Evolutionary conservation across 192 early-diverging fungal species (phyloP).

Genomic region (Spizellomyces sp.): DNA sequence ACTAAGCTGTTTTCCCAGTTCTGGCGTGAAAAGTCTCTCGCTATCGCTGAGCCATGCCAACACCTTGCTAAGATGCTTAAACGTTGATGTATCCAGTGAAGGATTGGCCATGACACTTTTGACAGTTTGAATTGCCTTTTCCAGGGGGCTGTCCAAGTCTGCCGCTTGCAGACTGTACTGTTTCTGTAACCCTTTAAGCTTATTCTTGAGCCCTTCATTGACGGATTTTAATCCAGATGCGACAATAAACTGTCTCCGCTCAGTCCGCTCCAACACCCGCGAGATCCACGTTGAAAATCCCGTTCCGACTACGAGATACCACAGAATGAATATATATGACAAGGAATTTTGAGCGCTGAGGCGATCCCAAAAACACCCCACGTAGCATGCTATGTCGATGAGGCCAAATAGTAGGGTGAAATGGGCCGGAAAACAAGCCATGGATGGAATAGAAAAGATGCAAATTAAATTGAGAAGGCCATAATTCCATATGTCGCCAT

Average conservation of each 20-base stretch:
- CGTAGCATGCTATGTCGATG: background rate
- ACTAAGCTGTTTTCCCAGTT: slow-evolving; percentile 10
- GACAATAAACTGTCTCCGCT: slow-evolving; percentile 31
- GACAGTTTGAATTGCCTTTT: slow-evolving; percentile 37
- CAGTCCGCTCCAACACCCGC: slow-evolving; percentile 8
- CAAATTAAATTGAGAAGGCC: slow-evolving; percentile 21
- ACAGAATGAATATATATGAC: background rate
- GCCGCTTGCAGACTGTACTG: slow-evolving; percentile 28
- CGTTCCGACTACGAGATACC: background rate
- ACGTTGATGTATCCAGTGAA: slow-evolving; percentile 20
- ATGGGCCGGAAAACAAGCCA: background rate
- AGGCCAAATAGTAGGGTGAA: background rate
- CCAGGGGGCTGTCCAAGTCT: slow-evolving; percentile 45
- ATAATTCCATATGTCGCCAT: slow-evolving; percentile 21
- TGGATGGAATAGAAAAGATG: slow-evolving; percentile 12
- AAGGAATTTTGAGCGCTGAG: background rate
- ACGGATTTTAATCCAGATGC: slow-evolving; percentile 9
- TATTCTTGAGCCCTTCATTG: slow-evolving; percentile 33
- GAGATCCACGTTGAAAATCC: background rate
- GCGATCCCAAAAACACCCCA: background rate
- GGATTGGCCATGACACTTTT: slow-evolving; percentile 41
- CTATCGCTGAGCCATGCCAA: slow-evolving; percentile 12
- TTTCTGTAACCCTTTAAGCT: slow-evolving; percentile 32
- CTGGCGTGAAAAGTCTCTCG: slow-evolving; percentile 19
- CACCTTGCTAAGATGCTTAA: slow-evolving; percentile 16